Conservation (phyloP, 2,329 filamentous ascomycete species). For the Paraconiothyrium sp. region DNA sequence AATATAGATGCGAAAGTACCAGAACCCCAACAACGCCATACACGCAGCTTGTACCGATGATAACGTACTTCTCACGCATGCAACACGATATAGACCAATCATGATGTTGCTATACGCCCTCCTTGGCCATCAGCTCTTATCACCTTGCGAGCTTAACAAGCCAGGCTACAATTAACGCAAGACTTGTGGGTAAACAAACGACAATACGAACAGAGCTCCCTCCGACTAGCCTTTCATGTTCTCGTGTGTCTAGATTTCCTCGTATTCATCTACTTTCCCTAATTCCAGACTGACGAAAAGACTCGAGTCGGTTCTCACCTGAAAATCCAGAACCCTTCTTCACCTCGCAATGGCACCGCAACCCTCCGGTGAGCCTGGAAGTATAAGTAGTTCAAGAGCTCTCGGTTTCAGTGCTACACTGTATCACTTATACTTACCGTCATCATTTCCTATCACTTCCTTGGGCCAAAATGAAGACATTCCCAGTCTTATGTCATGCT, state of each 20-base stretch:
- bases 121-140: constrained; percentile 35
- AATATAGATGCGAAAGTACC: constrained; percentile 40
- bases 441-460: not conserved
- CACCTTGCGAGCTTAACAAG: constrained; percentile 16
- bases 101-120: constrained; percentile 12
- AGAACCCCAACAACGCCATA: constrained; percentile 20
- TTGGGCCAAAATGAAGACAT: constrained; percentile 23
- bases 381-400: not conserved
- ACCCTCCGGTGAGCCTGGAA: not conserved
- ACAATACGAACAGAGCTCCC: constrained; percentile 20
- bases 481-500: constrained; percentile 28
- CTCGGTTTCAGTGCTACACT: not conserved
- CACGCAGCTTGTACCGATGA: constrained; percentile 29
- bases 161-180: constrained; percentile 7
- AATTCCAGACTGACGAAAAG: constrained; percentile 3
- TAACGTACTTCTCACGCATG: constrained; percentile 19
- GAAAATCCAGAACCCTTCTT: no score
- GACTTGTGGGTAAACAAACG: constrained; percentile 16
- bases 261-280: constrained; percentile 33
- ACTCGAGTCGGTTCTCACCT: not conserved
- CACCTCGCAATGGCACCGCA: not conserved
- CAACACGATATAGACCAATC: constrained; percentile 28
- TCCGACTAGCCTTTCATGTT: constrained; percentile 16
- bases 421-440: not conserved
- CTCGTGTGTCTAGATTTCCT: constrained; percentile 11